phyloP scores from a whole-genome alignment of 2,329 filamentous ascomycete genomes.

The Sporothrix globosa region DNA sequence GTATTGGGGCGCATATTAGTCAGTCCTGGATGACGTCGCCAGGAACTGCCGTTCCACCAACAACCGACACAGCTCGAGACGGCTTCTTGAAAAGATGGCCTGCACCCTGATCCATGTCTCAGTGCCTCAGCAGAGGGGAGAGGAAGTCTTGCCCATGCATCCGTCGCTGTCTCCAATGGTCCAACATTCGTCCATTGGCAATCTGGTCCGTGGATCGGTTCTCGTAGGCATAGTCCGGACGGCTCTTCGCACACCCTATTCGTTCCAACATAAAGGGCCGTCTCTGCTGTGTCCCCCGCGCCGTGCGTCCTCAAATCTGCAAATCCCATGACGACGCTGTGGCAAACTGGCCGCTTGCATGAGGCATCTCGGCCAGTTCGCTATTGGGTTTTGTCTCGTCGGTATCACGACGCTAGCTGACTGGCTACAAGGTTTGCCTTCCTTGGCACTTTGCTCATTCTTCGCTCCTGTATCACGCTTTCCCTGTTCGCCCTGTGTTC shows the following conservation, averaged over 20 bases:
- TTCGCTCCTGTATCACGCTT: neutral
- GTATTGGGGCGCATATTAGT: neutral
- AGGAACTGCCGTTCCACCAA: neutral
- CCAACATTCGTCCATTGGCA: neutral
- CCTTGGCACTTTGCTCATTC: neutral
- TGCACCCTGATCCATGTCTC: neutral
- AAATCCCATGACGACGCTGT: constrained; percentile 1
- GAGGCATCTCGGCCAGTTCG: neutral
- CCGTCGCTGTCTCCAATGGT: neutral
- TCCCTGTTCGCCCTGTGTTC: constrained; percentile 9
- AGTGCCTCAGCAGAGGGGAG: neutral
- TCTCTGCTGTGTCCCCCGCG: neutral
- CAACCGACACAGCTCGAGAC: neutral
- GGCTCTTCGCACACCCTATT: neutral
- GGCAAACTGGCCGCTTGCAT: neutral
- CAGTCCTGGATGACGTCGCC: neutral
- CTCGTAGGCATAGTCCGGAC: neutral
- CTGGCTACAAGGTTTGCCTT: neutral
- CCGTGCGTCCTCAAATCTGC: neutral
- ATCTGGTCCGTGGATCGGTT: neutral
- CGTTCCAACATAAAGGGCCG: neutral
- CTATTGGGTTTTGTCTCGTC: too few species aligned
- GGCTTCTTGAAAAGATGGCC: neutral
- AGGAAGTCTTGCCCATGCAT: neutral
- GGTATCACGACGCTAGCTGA: neutral